Base-by-base conservation (phyloP, 129 eudicot genomes). In the Ambrosia trifida region DNA sequence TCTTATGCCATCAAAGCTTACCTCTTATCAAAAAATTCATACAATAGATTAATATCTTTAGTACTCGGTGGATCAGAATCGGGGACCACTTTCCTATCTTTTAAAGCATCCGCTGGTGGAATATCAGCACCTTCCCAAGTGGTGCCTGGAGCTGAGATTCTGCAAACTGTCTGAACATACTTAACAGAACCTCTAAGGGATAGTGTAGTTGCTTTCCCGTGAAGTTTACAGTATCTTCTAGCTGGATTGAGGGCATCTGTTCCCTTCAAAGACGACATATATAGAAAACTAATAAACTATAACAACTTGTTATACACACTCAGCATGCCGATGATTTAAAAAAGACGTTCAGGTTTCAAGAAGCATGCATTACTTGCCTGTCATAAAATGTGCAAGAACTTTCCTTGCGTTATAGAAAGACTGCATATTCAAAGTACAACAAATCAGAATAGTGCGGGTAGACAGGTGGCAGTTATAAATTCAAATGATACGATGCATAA, bases 1-100 rank as follows among this genome's bases (percentile, higher is more conserved):
- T 14, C 24, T 14, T 10, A 64, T 30, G 40, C 49, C 31, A 61
- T 50, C 28, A 28, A 54, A 65, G 4, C 67, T 68, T 44, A 78
- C 98, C 98, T 89, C 64, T 68, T 83, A 41, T 83, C 95, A 72
- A 93, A 79, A 74, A 92, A 89, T 54, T 89, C 85, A 78, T 85
- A 82, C 71, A 89, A 81, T 74, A 70, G 85, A 58, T 89, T 75
- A 57, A 94, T 72, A 75, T 94, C 96, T 75, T 83, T 80, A 7
- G 36, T 68, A 38, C 82, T 80, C 31, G 98, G 96, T 35, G 96
- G 98, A 81, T 91, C 86, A 45, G 98, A 72, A 58, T 84, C 74
- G 0, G 96, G 96, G 66, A 94, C 83, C 80, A 87, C 64, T 78
- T 72, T 82, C 68, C 80, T 78, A 72, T 89, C 87, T 80, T 78